Evolutionary conservation across 768 basidiomycete species (phyloP).

Genomic region (Tephrocybe sp.): DNA sequence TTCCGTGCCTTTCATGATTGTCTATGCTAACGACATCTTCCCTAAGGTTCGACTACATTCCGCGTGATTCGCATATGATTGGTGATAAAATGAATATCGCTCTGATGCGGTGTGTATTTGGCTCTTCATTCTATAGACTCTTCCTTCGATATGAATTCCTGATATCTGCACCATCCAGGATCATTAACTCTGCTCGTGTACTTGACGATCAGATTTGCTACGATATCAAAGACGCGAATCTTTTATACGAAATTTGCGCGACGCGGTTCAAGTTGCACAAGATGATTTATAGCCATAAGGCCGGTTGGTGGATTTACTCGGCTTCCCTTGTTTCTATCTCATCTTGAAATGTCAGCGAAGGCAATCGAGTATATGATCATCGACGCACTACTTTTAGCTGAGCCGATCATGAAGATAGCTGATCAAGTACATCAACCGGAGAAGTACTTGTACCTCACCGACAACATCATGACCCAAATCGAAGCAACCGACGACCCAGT

Average conservation of each 20-base stretch:
- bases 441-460: conserved; percentile 63
- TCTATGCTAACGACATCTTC: background rate
- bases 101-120: conserved; percentile 48
- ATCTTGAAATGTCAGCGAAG: conserved; percentile 44
- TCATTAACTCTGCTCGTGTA: conserved; percentile 74
- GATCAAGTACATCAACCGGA: conserved; percentile 52
- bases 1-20: background rate
- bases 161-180: no score
- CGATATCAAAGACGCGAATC: conserved; percentile 76
- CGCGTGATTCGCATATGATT: conserved; percentile 69
- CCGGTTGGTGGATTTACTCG: conserved; percentile 38
- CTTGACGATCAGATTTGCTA: conserved; percentile 76
- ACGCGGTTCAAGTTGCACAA: conserved; percentile 82
- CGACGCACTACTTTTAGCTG: conserved; percentile 68
- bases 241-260: conserved; percentile 70
- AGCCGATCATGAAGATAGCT: conserved; percentile 61
- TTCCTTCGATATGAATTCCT: no score
- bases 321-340: background rate
- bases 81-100: conserved; percentile 59
- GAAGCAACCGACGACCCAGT: conserved; percentile 53
- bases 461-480: conserved; percentile 61
- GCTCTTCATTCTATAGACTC: no score
- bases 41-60: conserved; percentile 76
- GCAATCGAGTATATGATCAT: conserved; percentile 86
- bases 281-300: conserved; percentile 79